These are phyloP conservation scores for Oryza australiensis DNA, from an alignment of 176 grass and related monocot genomes.

Conservation along the genomic window DNA sequence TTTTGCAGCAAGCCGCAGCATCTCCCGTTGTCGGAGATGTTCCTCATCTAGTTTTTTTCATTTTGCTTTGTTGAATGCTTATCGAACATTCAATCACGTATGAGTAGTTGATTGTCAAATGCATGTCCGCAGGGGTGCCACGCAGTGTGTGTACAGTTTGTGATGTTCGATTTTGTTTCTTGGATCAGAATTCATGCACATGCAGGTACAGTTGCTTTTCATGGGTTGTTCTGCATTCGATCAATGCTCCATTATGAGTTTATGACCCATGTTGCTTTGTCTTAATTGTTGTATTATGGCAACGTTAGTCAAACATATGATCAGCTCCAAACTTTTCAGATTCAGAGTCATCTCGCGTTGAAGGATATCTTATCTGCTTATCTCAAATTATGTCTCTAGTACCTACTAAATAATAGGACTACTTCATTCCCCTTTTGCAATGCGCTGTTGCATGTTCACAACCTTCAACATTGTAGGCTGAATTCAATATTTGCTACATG, in stretches of 20 bases:
- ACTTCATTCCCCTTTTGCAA: constrained; percentile 13
- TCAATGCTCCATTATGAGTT: background rate
- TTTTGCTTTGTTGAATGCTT: background rate
- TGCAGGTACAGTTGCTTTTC: constrained; percentile 4
- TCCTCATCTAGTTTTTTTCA: background rate
- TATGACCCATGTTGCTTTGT: background rate
- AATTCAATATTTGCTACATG: constrained; percentile 2
- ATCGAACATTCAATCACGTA: background rate
- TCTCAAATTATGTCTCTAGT: background rate
- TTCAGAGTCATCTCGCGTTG: background rate
- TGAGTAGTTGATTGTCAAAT: constrained; percentile 2
- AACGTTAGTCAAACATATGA: constrained; percentile 1
- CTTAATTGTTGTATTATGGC: constrained; percentile 1
- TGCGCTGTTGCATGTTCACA: background rate
- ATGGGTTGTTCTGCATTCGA: background rate
- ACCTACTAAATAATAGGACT: background rate
- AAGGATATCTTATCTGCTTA: background rate
- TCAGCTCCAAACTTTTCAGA: background rate
- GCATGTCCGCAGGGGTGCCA: background rate
- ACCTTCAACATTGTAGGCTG: background rate
- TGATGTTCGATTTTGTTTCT: constrained; percentile 2
- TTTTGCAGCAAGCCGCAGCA: background rate
- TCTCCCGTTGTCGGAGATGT: background rate
- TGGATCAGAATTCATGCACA: background rate
- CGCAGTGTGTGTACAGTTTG: background rate